Base-by-base conservation (phyloP, 768 basidiomycete species). In the Trichaptum fuscoviolaceum region DNA sequence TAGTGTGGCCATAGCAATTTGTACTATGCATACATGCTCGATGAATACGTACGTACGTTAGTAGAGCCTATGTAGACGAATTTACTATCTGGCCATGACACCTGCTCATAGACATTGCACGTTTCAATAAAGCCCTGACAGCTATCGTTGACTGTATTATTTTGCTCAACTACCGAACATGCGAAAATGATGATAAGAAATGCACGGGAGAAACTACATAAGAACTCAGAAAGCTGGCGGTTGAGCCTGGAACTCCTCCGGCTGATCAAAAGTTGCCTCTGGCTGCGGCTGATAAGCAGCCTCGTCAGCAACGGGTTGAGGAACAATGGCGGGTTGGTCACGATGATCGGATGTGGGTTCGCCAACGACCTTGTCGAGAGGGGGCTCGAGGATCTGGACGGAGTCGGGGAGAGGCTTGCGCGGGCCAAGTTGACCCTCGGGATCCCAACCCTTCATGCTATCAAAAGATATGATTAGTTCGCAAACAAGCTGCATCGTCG, bases 361-460 rank as follows among this genome's bases (percentile, higher is more conserved):
- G 63, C 87, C 86, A 70, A 94, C 85, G 70, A 92, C 82, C 79
- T 98, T 96, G 83, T 96, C 93, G 72, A 93, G 84, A 58, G 92
- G 92, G 57, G 92, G 95, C 75, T 96, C 94, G 75, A 86, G 76
- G 74, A 99, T 92, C 73, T 87, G 86, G 75, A 99, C 96, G 70
- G 90, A 90, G 77, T 99, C 97, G 64, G 97, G 97, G 63, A 99
- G 90, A 70, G 95, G 94, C 78, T 93, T 95, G 79, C 85, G 84
- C 73, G 96, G 97, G 60, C 97, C 97, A 60, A 83, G 79, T 67
- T 86, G 85, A 68, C 97, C 97, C 75, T 95, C 91, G 52, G 95
- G 94, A 78, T 99, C 97, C 77, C 83, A 90, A 63, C 90, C 93
- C 81, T 96, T 96, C 97, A 99, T 99, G 80, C 95, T 96, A 72